A percentile compares a stretch with the other conserved stretches of the same genome.
phyloP scores from a whole-genome alignment of 2,329 filamentous ascomycete species.

The Beauveria scarabaeidicola region DNA sequence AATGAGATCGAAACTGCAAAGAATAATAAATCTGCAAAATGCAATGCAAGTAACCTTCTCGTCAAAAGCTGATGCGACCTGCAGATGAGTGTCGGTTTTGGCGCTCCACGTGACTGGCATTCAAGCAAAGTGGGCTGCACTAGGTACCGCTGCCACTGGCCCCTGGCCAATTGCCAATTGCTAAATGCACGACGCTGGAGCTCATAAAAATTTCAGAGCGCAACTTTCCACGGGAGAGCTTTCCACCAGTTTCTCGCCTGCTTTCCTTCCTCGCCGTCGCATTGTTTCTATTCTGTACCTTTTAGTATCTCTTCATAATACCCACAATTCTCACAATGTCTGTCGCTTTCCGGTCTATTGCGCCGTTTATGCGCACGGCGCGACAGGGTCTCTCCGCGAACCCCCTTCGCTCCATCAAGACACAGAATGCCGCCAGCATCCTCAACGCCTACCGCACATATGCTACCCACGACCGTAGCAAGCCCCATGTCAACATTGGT shows the following conservation, averaged over 20 bases:
- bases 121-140: conserved; percentile 2
- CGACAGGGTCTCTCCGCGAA: conserved; percentile 66
- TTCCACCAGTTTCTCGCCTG: conserved; percentile 12
- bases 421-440: conserved; percentile 54
- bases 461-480: conserved; percentile 73
- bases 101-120: conserved; percentile 4
- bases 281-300: conserved; percentile 20
- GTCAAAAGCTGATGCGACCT: neutral
- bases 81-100: neutral
- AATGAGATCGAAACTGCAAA: neutral
- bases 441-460: conserved; percentile 59
- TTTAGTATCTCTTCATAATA: conserved; percentile 19
- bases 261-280: conserved; percentile 15
- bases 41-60: neutral
- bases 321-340: conserved; percentile 55
- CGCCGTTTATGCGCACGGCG: conserved; percentile 74
- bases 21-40: neutral
- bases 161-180: conserved; percentile 7
- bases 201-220: conserved; percentile 30
- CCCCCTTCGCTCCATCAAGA: conserved; percentile 64
- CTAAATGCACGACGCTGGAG: conserved; percentile 15
- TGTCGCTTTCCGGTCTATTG: conserved; percentile 66
- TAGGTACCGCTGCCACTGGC: neutral
- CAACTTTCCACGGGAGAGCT: conserved; percentile 18
- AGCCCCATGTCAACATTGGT: conserved; percentile 99